These are phyloP conservation scores for Pinus albicaulis DNA, from an alignment of 75 land plant genomes.

Conservation along the genomic window DNA sequence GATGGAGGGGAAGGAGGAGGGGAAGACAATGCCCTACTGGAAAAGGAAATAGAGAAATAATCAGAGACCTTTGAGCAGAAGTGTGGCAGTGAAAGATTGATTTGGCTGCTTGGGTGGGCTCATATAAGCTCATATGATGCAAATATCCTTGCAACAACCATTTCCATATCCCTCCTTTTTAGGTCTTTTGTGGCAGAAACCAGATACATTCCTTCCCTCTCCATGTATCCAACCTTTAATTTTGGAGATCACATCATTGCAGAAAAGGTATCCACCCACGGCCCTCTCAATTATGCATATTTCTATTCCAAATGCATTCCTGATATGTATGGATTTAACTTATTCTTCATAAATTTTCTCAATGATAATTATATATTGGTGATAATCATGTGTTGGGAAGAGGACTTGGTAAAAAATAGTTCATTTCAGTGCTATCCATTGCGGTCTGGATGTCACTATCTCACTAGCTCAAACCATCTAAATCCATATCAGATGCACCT, in stretches of 20 bases:
- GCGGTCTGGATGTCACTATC: too few relatives aligned
- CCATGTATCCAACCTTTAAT: conserved; percentile 77
- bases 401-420: too few relatives aligned
- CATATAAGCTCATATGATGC: conserved; percentile 55
- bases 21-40: too few relatives aligned
- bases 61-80: neutral
- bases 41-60: neutral
- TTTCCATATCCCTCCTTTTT: conserved; percentile 50
- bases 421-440: too few relatives aligned
- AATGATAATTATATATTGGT: too few relatives aligned
- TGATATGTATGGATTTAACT: too few relatives aligned
- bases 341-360: too few relatives aligned
- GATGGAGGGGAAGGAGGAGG: conserved; percentile 16
- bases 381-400: too few relatives aligned
- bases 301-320: too few relatives aligned
- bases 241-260: conserved; percentile 73
- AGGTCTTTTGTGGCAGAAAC: conserved; percentile 61
- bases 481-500: too few relatives aligned
- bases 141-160: conserved; percentile 53
- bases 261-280: conserved; percentile 63
- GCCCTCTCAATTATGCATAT: too few relatives aligned
- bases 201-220: conserved; percentile 61
- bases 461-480: too few relatives aligned
- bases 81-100: neutral
- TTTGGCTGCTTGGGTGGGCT: conserved; percentile 37